Conservation (phyloP, 139 green algal species). For the Astrephomene gubernaculifera region DNA sequence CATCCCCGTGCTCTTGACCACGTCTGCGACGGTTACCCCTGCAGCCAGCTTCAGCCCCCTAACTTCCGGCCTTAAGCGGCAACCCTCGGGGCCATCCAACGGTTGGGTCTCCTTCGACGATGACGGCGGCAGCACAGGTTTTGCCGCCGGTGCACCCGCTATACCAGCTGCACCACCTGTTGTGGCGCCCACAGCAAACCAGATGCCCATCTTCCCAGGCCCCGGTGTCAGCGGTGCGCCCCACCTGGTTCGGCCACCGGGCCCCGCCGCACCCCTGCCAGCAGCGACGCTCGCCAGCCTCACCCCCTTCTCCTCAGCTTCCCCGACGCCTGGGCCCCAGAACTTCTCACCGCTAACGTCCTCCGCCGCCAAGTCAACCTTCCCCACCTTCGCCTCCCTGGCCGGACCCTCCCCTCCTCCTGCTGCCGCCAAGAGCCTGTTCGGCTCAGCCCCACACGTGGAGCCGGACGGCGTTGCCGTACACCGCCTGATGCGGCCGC, state of each 20-base stretch:
- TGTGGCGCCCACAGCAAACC: not conserved
- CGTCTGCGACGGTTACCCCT: too few species aligned
- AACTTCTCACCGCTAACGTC: not conserved
- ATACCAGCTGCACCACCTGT: not conserved
- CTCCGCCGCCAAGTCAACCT: not conserved
- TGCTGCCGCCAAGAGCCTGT: not conserved
- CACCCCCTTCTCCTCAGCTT: too few species aligned
- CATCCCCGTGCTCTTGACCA: too few species aligned
- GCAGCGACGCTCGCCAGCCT: not conserved
- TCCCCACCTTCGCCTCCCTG: not conserved
- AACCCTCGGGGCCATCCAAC: not conserved
- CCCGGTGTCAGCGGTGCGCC: not conserved
- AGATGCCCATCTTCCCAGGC: not conserved
- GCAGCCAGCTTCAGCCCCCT: not conserved
- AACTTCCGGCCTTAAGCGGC: not conserved
- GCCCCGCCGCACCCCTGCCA: not conserved
- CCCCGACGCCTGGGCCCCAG: too few species aligned
- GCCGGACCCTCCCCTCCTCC: not conserved
- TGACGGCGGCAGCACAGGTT: not conserved
- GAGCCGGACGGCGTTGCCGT: not conserved
- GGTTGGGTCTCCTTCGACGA: constrained; percentile 36
- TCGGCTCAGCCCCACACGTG: not conserved
- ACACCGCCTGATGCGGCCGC: not conserved
- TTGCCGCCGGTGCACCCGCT: not conserved
- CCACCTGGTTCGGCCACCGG: not conserved